Conservation (phyloP, 2,329 filamentous ascomycete species). For the Fusarium hainanense region DNA sequence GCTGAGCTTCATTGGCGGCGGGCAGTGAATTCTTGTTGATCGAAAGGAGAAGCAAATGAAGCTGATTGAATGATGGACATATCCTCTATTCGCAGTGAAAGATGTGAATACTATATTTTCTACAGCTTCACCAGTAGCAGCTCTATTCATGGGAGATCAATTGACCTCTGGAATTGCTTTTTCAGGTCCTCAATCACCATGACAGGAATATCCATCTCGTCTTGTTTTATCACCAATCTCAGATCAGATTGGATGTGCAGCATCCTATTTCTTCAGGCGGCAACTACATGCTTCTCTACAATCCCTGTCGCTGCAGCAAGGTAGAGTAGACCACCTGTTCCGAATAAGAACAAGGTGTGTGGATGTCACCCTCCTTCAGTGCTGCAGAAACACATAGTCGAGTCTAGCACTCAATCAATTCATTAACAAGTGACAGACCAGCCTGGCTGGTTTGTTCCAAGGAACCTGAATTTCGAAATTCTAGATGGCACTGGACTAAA, state of each 20-base stretch:
- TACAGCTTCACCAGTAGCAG: neutral
- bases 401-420: neutral
- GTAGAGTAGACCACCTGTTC: constrained; percentile 12
- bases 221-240: constrained; percentile 1
- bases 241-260: constrained; percentile 5
- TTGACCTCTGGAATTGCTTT: neutral
- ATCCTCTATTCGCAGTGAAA: neutral
- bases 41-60: constrained; percentile 11
- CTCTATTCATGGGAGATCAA: neutral
- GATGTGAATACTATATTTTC: neutral
- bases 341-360: constrained; percentile 32
- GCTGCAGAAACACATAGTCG: neutral
- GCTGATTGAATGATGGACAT: constrained; percentile 1
- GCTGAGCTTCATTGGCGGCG: neutral
- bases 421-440: neutral
- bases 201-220: neutral
- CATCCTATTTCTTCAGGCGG: constrained; percentile 3
- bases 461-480: constrained; percentile 19
- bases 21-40: constrained; percentile 21
- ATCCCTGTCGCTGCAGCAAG: constrained; percentile 7
- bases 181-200: neutral
- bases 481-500: constrained; percentile 21
- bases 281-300: neutral
- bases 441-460: constrained; percentile 15
- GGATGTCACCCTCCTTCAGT: constrained; percentile 28